Conservation (phyloP, 2,329 filamentous ascomycete species). For the Talaromyces sp. region DNA sequence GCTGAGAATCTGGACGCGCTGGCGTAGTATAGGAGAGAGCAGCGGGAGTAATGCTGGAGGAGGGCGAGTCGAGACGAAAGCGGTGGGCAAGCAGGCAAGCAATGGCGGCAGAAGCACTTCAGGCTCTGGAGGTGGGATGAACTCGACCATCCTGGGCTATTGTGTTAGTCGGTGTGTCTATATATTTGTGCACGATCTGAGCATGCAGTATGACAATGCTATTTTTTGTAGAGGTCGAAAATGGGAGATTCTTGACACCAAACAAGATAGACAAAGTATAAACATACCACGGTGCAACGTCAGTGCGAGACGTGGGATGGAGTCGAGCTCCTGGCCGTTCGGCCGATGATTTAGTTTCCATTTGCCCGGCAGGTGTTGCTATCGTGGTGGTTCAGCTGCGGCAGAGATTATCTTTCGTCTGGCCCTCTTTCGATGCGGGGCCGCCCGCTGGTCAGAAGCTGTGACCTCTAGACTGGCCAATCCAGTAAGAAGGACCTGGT, state of each 20-base stretch:
- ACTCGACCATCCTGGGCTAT: slow-evolving; percentile 50
- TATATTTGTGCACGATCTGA: background rate
- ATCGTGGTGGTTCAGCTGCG: background rate
- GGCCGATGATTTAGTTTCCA: slow-evolving; percentile 17
- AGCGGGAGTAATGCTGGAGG: slow-evolving; percentile 62
- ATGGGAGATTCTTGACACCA: background rate
- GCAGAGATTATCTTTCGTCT: background rate
- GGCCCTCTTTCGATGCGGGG: slow-evolving; percentile 2
- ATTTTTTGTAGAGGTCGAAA: background rate
- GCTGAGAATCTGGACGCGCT: slow-evolving; percentile 59
- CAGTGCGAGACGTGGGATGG: slow-evolving; percentile 1
- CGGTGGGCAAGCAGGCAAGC: slow-evolving; percentile 62
- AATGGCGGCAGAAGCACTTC: slow-evolving; percentile 60
- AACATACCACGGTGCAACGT: slow-evolving; percentile 18
- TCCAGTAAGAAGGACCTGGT: background rate
- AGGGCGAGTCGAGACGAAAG: slow-evolving; percentile 58
- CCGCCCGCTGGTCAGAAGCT: background rate
- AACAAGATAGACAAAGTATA: background rate
- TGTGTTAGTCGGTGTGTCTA: background rate
- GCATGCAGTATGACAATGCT: background rate
- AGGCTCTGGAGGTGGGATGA: slow-evolving; percentile 56
- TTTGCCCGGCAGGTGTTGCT: slow-evolving; percentile 18
- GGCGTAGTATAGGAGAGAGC: slow-evolving; percentile 62
- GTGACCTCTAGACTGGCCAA: background rate
- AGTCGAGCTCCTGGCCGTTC: slow-evolving; percentile 15